Conservation (phyloP, 2,329 filamentous ascomycete genomes). For the Teratosphaeria zuluensis region DNA sequence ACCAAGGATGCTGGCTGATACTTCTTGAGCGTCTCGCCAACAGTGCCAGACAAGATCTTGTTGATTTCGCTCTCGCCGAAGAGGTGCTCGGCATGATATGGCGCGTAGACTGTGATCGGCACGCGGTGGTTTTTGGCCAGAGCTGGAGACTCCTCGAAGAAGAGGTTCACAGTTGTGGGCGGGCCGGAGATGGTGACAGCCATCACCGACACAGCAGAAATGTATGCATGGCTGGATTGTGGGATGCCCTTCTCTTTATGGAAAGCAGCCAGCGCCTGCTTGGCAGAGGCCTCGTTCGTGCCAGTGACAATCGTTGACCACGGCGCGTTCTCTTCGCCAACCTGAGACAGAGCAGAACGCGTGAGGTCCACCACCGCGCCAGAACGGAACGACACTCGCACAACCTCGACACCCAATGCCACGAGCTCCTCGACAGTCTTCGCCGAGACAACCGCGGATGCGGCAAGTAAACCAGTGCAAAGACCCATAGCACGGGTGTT, state of each 20-base stretch:
- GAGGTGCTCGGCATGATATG: slow-evolving; percentile 50
- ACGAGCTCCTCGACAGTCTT: slow-evolving; percentile 53
- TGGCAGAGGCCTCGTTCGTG: slow-evolving; percentile 43
- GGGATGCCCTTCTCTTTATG: slow-evolving; percentile 45
- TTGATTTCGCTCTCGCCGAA: slow-evolving; percentile 43
- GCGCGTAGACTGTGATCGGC: slow-evolving; percentile 47
- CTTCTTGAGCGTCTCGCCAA: slow-evolving; percentile 32
- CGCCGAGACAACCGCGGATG: slow-evolving; percentile 55
- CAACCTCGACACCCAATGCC: slow-evolving; percentile 52
- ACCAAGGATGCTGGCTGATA: slow-evolving; percentile 34
- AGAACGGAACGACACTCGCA: slow-evolving; percentile 57
- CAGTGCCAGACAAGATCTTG: slow-evolving; percentile 37
- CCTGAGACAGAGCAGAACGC: slow-evolving; percentile 42
- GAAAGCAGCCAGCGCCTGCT: slow-evolving; percentile 46
- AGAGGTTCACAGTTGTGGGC: slow-evolving; percentile 42
- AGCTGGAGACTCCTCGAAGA: slow-evolving; percentile 41
- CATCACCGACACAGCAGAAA: slow-evolving; percentile 50
- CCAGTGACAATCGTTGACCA: slow-evolving; percentile 61
- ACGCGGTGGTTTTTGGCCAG: slow-evolving; percentile 43
- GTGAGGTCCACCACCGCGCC: slow-evolving; percentile 39
- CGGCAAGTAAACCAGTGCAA: slow-evolving; percentile 62
- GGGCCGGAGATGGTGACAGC: slow-evolving; percentile 52
- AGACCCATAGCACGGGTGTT: slow-evolving; percentile 51
- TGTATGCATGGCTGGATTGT: slow-evolving; percentile 44
- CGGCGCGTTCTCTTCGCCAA: slow-evolving; percentile 46